These are phyloP conservation scores for Naegleria fowleri DNA, from an alignment of 208 protist species.

Conservation along the genomic window DNA sequence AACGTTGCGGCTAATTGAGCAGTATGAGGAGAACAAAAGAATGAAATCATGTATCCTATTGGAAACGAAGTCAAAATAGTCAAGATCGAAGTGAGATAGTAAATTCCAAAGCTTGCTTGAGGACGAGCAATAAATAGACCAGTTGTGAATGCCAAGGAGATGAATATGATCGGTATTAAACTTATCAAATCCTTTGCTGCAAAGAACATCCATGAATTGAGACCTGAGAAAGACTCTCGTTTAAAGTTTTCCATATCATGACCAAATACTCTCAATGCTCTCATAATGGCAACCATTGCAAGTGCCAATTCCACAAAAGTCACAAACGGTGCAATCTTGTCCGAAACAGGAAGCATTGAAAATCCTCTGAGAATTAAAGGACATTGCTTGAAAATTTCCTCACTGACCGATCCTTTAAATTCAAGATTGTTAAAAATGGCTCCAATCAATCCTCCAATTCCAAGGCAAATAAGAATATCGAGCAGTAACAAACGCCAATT, in stretches of 20 bases:
- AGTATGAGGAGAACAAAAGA: not conserved
- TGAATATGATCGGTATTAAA: not conserved
- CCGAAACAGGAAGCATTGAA: not conserved
- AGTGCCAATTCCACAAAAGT: not conserved
- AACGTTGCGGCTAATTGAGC: not conserved
- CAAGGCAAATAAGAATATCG: not conserved
- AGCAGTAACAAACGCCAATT: not conserved
- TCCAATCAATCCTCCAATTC: not conserved
- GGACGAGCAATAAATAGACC: not conserved
- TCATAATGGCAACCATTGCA: not conserved
- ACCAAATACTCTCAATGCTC: constrained; percentile 10
- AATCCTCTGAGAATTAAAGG: not conserved
- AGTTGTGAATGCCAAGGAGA: not conserved
- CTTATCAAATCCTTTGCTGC: not conserved
- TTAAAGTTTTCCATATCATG: not conserved
- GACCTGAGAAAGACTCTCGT: not conserved
- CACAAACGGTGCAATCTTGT: not conserved
- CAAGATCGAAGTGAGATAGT: not conserved
- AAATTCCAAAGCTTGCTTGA: not conserved
- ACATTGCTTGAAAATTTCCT: not conserved
- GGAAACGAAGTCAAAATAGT: not conserved
- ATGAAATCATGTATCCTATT: not conserved
- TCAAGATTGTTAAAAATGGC: not conserved
- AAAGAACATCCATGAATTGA: not conserved
- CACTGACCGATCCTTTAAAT: not conserved